A percentile compares a stretch with the other conserved stretches of the same genome.
These are phyloP conservation scores for Pythium biforme DNA, from an alignment of 352 stramenopile genomes.

Conservation along the genomic window DNA sequence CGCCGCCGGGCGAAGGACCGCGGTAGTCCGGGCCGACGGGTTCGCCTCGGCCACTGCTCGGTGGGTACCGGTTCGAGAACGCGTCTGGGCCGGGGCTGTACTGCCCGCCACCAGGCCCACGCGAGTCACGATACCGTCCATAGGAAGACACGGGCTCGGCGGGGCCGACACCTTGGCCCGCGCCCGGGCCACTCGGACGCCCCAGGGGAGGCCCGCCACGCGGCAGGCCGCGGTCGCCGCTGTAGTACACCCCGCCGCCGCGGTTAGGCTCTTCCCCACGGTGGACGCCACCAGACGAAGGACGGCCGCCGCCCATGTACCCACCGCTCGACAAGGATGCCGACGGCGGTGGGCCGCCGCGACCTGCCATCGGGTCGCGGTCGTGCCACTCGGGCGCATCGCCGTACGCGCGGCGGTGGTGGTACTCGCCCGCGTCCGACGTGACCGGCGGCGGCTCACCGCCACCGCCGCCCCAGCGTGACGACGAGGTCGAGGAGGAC, in stretches of 20 bases:
- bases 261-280: slow-evolving; percentile 13
- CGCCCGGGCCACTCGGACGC: too few species aligned
- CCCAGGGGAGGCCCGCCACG: slow-evolving; percentile 10
- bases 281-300: slow-evolving; percentile 14
- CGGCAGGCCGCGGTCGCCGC: slow-evolving; percentile 12
- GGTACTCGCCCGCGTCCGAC: slow-evolving; percentile 7
- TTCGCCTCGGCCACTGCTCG: slow-evolving; percentile 13
- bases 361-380: slow-evolving; percentile 15
- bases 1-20: slow-evolving; percentile 2
- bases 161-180: not conserved
- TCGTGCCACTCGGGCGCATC: slow-evolving; percentile 24
- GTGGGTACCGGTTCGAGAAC: slow-evolving; percentile 25
- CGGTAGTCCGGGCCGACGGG: slow-evolving; percentile 3
- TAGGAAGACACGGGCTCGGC: slow-evolving; percentile 11
- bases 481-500: not conserved
- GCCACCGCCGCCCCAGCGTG: slow-evolving; percentile 17
- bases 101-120: slow-evolving; percentile 11
- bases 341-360: slow-evolving; percentile 8
- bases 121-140: slow-evolving; percentile 22
- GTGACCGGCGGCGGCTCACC: slow-evolving; percentile 6
- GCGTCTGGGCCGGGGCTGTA: slow-evolving; percentile 28
- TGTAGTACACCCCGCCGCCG: slow-evolving; percentile 21
- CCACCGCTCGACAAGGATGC: not conserved
- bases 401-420: slow-evolving; percentile 18
- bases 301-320: slow-evolving; percentile 17